A percentile compares a stretch with the other conserved stretches of the same genome.
Conservation (phyloP, 192 early-diverging fungal species). For the Coemansia sp. region DNA sequence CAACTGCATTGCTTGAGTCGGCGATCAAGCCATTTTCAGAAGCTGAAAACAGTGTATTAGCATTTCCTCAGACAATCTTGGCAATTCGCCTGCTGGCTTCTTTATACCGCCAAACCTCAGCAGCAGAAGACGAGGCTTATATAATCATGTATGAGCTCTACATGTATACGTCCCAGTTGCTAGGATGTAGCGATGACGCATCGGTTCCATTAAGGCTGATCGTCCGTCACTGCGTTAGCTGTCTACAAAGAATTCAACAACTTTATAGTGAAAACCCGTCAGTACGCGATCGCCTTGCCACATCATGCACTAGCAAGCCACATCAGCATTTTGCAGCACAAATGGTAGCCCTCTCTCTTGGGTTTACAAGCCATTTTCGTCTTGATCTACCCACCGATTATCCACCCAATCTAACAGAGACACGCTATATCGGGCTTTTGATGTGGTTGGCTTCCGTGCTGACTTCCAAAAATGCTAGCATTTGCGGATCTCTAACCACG, state of each 20-base stretch:
- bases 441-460: constrained; percentile 33
- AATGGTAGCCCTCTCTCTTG: constrained; percentile 23
- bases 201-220: constrained; percentile 11
- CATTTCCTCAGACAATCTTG: constrained; percentile 29
- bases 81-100: constrained; percentile 28
- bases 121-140: constrained; percentile 3
- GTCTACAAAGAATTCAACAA: constrained; percentile 16
- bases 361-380: constrained; percentile 20
- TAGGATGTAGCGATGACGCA: background rate
- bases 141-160: constrained; percentile 27
- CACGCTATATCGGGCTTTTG: constrained; percentile 21
- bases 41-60: background rate
- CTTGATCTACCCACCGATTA: constrained; percentile 13
- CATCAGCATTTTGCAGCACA: constrained; percentile 10
- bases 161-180: constrained; percentile 27
- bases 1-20: constrained; percentile 4
- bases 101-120: constrained; percentile 6
- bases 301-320: background rate
- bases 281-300: background rate
- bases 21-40: constrained; percentile 6
- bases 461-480: background rate
- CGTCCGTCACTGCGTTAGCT: constrained; percentile 13
- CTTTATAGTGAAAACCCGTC: background rate
- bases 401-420: constrained; percentile 12
- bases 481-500: background rate